These are phyloP conservation scores for Heteromeles arbutifolia DNA, from an alignment of 306 rosid genomes.

Conservation along the genomic window DNA sequence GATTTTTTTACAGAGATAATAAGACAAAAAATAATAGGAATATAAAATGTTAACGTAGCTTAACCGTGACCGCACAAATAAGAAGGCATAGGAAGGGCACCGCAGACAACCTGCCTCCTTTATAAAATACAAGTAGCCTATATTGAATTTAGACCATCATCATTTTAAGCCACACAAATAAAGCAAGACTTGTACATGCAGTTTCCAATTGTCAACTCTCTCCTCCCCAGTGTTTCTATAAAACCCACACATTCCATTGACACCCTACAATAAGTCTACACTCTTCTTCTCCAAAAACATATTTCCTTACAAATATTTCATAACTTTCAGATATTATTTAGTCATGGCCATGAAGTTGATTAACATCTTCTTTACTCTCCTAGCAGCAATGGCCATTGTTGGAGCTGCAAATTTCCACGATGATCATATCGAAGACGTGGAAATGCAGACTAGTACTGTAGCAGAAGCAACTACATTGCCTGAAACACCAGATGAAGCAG, in stretches of 20 bases:
- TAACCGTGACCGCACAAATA: no score
- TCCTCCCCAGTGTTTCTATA: not conserved
- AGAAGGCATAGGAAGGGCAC: no score
- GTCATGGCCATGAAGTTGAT: constrained; percentile 12
- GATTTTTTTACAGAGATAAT: no score
- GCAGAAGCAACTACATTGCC: not conserved
- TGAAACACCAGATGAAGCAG: not conserved
- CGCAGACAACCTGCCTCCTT: no score
- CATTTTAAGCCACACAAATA: not conserved
- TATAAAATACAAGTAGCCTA: constrained; percentile 5
- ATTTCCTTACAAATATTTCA: no score
- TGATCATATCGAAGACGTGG: not conserved
- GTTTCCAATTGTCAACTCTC: constrained; percentile 16
- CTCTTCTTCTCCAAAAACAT: no score
- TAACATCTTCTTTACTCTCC: not conserved
- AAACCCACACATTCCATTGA: not conserved
- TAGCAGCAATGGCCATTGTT: not conserved
- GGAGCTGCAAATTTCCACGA: not conserved
- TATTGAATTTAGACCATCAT: constrained; percentile 18
- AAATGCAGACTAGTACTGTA: not conserved
- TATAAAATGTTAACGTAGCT: no score
- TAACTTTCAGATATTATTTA: not conserved
- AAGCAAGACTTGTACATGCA: constrained; percentile 20
- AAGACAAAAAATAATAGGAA: no score
- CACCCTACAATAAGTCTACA: not conserved